These are phyloP conservation scores for Vitis rupestris DNA, from an alignment of 164 flowering plant species.

Conservation along the genomic window DNA sequence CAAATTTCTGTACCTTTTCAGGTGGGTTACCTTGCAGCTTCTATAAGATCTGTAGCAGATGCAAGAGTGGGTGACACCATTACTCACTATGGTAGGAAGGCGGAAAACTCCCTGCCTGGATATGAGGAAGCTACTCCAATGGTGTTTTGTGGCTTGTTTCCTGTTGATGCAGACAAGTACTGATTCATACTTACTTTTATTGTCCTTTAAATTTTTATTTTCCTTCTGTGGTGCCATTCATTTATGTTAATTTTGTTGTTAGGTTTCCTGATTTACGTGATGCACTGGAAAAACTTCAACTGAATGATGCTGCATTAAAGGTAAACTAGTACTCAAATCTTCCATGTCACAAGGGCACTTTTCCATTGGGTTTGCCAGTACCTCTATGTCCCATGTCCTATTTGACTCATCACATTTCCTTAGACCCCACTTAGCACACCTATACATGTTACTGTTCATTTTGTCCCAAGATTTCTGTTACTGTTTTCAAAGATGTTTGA, in stretches of 20 bases:
- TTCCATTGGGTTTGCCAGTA: too few relatives aligned
- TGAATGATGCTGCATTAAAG: constrained; percentile 95
- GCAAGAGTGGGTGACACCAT: constrained; percentile 97
- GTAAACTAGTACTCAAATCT: constrained; percentile 23
- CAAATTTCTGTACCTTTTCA: constrained; percentile 21
- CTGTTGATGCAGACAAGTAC: constrained; percentile 96
- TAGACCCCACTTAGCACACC: too few relatives aligned
- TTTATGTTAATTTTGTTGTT: constrained; percentile 17
- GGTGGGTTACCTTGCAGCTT: constrained; percentile 98
- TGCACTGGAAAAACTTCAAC: constrained; percentile 93
- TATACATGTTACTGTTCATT: too few relatives aligned
- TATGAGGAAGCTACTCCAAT: constrained; percentile 96
- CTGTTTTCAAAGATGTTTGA: too few relatives aligned
- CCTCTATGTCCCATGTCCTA: too few relatives aligned
- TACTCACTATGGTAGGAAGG: constrained; percentile 66
- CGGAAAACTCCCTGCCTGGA: constrained; percentile 82
- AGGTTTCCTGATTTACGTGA: constrained; percentile 92
- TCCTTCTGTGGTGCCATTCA: background rate
- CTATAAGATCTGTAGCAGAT: constrained; percentile 96
- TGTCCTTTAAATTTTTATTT: background rate
- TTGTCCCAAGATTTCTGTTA: too few relatives aligned
- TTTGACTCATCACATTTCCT: too few relatives aligned
- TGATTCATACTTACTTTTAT: constrained; percentile 15
- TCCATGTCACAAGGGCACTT: too few relatives aligned
- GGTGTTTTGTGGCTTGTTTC: constrained; percentile 99